These are phyloP conservation scores for Sechiopsis laciniata DNA, from an alignment of 306 rosid genomes.

Conservation along the genomic window DNA sequence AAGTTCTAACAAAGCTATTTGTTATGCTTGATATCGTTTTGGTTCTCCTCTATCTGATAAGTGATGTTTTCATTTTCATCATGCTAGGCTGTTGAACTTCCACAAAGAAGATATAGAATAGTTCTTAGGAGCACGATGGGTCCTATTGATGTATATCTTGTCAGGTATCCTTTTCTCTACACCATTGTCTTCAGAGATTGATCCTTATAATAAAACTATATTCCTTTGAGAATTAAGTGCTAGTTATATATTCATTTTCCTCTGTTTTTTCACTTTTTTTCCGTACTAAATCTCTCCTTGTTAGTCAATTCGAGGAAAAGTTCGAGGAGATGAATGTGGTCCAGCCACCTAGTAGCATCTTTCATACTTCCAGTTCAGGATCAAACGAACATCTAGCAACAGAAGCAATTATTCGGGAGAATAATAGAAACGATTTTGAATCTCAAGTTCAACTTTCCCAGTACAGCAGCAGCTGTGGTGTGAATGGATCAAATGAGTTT, in stretches of 20 bases:
- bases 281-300: conserved; percentile 12
- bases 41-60: conserved; percentile 26
- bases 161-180: conserved; percentile 59
- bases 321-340: conserved; percentile 69
- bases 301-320: conserved; percentile 94
- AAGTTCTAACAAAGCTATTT: neutral
- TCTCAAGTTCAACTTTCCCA: conserved; percentile 53
- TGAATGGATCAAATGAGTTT: conserved; percentile 58
- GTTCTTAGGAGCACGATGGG: conserved; percentile 99
- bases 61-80: conserved; percentile 34
- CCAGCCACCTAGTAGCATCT: conserved; percentile 57
- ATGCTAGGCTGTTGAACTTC: conserved; percentile 81
- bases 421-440: conserved; percentile 44
- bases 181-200: conserved; percentile 9
- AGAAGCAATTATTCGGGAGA: conserved; percentile 47
- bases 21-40: neutral
- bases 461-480: conserved; percentile 47
- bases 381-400: conserved; percentile 54
- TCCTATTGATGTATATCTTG: conserved; percentile 94
- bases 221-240: neutral
- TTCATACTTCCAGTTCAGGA: conserved; percentile 74
- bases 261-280: neutral
- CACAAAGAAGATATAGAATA: conserved; percentile 81
- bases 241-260: neutral
- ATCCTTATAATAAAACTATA: neutral